phyloP scores from a whole-genome alignment of 2,329 filamentous ascomycete species.

The Dryadomyces quercivorus region DNA sequence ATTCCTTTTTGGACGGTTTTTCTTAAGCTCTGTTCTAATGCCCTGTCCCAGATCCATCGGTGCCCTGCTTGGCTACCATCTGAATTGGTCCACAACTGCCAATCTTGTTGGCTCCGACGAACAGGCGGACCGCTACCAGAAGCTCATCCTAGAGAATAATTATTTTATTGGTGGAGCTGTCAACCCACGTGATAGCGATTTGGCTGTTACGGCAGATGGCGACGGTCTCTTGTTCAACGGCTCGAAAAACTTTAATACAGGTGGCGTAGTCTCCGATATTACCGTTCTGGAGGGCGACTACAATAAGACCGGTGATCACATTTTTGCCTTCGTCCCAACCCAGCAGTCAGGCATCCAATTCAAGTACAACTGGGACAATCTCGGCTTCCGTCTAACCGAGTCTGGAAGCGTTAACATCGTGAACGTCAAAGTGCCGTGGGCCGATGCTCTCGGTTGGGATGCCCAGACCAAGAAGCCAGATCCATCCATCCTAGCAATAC shows the following conservation, averaged over 20 bases:
- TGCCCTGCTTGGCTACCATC: conserved; percentile 53
- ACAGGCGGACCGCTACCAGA: conserved; percentile 43
- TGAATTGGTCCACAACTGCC: conserved; percentile 50
- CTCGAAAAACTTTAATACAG: conserved; percentile 55
- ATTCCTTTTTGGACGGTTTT: neutral
- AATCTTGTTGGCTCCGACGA: conserved; percentile 47
- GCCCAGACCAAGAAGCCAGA: conserved; percentile 39
- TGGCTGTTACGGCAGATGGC: conserved; percentile 41
- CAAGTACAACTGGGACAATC: conserved; percentile 51
- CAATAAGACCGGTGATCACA: conserved; percentile 45
- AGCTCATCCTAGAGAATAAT: conserved; percentile 49
- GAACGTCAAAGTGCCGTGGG: conserved; percentile 44
- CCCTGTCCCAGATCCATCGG: conserved; percentile 36
- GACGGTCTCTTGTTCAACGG: conserved; percentile 47
- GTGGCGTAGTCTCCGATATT: conserved; percentile 52
- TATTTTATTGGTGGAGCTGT: conserved; percentile 55
- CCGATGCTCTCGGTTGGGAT: conserved; percentile 51
- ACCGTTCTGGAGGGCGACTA: conserved; percentile 52
- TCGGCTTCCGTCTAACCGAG: conserved; percentile 51
- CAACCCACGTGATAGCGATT: conserved; percentile 51
- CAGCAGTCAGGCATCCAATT: conserved; percentile 45
- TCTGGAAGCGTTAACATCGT: conserved; percentile 50
- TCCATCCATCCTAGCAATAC: conserved; percentile 34
- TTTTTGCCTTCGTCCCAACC: conserved; percentile 49
- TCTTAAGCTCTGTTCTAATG: neutral